These are phyloP conservation scores for Angomonas deanei DNA, from an alignment of 208 protist genomes.

Conservation along the genomic window DNA sequence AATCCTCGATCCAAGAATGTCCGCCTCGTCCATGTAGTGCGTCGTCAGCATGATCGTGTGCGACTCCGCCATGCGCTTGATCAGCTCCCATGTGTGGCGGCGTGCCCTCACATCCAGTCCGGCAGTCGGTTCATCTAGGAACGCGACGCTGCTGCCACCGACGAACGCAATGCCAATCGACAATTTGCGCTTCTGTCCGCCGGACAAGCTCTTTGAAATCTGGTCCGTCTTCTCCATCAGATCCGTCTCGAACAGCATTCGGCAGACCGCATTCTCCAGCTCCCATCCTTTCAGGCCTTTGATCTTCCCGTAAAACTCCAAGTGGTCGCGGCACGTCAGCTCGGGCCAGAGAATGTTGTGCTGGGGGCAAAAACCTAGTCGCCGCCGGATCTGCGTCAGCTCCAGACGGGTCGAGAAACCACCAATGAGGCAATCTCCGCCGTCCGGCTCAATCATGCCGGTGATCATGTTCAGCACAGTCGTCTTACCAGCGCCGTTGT, in stretches of 20 bases:
- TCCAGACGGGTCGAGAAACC: constrained; percentile 52
- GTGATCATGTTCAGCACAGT: constrained; percentile 80
- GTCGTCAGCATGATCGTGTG: constrained; percentile 79
- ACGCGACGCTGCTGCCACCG: constrained; percentile 58
- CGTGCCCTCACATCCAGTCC: constrained; percentile 83
- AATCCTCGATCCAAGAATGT: constrained; percentile 88
- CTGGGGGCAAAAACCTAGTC: constrained; percentile 92
- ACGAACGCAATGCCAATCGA: constrained; percentile 83
- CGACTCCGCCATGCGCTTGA: constrained; percentile 29
- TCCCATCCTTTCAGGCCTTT: constrained; percentile 65
- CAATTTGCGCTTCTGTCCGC: constrained; percentile 86
- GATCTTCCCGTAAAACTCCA: constrained; percentile 82
- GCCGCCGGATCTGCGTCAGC: constrained; percentile 34
- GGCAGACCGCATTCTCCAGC: constrained; percentile 20
- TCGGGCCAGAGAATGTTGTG: constrained; percentile 91
- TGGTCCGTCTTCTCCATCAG: constrained; percentile 35
- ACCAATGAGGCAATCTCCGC: constrained; percentile 61
- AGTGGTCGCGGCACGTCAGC: constrained; percentile 87
- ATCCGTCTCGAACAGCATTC: constrained; percentile 38
- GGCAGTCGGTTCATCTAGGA: constrained; percentile 89
- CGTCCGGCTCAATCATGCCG: constrained; percentile 54
- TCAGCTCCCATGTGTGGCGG: constrained; percentile 80
- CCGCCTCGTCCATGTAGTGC: constrained; percentile 98
- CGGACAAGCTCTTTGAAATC: constrained; percentile 36
- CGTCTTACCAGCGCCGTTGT: constrained; percentile 72